Conservation (phyloP, 2,329 filamentous ascomycete species). For the Metarhizium album region DNA sequence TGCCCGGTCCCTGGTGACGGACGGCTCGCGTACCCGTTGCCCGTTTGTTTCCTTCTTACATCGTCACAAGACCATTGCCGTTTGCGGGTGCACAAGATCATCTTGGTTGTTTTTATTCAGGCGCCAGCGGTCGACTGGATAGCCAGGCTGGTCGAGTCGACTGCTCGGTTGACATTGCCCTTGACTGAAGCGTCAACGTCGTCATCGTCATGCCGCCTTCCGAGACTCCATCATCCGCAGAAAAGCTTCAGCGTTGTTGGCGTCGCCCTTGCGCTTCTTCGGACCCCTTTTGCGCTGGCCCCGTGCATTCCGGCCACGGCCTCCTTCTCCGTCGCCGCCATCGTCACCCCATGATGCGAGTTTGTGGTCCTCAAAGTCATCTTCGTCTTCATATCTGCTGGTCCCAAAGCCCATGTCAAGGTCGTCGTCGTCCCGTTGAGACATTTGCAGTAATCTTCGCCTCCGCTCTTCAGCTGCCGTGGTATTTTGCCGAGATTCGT, state of each 20-base stretch:
- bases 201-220: constrained; percentile 21
- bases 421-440: constrained; percentile 76
- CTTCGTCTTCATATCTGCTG: constrained; percentile 77
- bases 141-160: too few relatives aligned
- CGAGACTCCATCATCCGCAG: constrained; percentile 62
- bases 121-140: too few relatives aligned
- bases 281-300: constrained; percentile 57
- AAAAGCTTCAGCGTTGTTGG: constrained; percentile 70
- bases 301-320: constrained; percentile 32
- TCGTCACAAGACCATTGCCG: too few relatives aligned
- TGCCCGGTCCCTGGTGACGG: too few relatives aligned
- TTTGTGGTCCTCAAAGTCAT: constrained; percentile 64
- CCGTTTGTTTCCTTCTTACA: too few relatives aligned
- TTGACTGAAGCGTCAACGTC: neutral
- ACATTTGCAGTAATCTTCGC: constrained; percentile 61
- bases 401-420: constrained; percentile 92
- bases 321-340: constrained; percentile 34
- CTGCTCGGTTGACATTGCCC: neutral
- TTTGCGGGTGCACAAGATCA: too few relatives aligned
- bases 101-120: too few relatives aligned
- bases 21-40: too few relatives aligned
- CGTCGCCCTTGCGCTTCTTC: constrained; percentile 70
- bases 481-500: constrained; percentile 27
- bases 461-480: constrained; percentile 55
- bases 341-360: constrained; percentile 54